Base-by-base conservation (phyloP, 1,139 yeast species). In the Nakaseomyces delphensis region DNA sequence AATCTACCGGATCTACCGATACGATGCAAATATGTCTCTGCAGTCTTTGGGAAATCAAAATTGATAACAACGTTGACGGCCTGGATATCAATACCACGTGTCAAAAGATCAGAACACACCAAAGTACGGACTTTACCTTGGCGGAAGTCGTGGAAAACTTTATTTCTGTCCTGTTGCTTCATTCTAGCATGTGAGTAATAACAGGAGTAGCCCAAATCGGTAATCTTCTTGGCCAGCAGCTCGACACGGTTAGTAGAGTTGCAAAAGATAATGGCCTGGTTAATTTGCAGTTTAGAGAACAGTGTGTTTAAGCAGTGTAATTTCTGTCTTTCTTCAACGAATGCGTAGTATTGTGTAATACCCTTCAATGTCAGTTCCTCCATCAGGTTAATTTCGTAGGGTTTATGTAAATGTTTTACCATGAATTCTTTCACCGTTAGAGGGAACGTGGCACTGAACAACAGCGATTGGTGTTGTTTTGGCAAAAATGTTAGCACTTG, bases 1-100 rank as follows among this genome's bases (percentile, higher is more conserved):
- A 87, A 91, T 73, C 98, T 83, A 55, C 98, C 99, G 3, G 96
- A 87, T 72, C 99, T 89, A 73, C 99, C 97, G 59, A 91, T 93
- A 75, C 98, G 84, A 68, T 91, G 98, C 56, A 91, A 76, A 65
- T 91, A 91, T 36, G 97, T 91, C 67, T 91, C 98, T 9, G 97
- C 96, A 46, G 85, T 87, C 66, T 91, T 91, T 48, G 99, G 98
- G 79, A 91, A 91, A 67, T 91, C 98, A 65, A 91, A 93, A 68
- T 91, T 91, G 58, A 91, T 85, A 44, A 91, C 98, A 40, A 91
- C 98, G 60, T 93, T 93, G 51, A 91, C 99, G 10, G 97, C 97
- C 67, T 93, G 98, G 56, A 91, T 91, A 73, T 91, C 99, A 57
- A 91, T 91, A 77, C 98, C 98, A 74, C 98, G 85, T 30, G 98